These are phyloP conservation scores for Cyberlindnera meyerae DNA, from an alignment of 805 yeast genomes.

Conservation along the genomic window DNA sequence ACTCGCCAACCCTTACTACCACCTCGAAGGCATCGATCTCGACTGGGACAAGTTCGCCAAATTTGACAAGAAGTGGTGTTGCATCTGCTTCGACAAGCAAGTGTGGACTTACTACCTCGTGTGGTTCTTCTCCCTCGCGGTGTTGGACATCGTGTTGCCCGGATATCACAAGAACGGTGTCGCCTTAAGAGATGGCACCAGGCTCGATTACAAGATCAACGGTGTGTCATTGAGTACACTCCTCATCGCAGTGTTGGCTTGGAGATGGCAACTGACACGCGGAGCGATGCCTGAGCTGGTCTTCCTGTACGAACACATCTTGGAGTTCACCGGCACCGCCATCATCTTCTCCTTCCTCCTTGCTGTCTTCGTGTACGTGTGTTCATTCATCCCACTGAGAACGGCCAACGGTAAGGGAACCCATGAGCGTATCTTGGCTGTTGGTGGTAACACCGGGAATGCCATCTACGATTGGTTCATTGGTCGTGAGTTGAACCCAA, in stretches of 20 bases:
- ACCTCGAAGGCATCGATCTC: slow-evolving; percentile 43
- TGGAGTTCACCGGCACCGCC: slow-evolving; percentile 60
- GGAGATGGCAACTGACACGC: slow-evolving; percentile 47
- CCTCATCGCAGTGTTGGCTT: slow-evolving; percentile 36
- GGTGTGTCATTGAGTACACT: slow-evolving; percentile 55
- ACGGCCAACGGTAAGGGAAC: slow-evolving; percentile 47
- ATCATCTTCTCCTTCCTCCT: slow-evolving; percentile 59
- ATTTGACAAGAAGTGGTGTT: slow-evolving; percentile 32
- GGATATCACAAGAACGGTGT: slow-evolving; percentile 64
- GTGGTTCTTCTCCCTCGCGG: slow-evolving; percentile 69
- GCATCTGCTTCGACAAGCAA: slow-evolving; percentile 36
- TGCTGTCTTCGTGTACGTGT: slow-evolving; percentile 58
- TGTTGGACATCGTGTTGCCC: slow-evolving; percentile 62
- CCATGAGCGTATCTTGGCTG: slow-evolving; percentile 68
- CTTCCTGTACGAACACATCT: slow-evolving; percentile 63
- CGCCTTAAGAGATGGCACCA: slow-evolving; percentile 68
- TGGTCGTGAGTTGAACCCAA: slow-evolving; percentile 93
- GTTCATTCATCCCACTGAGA: slow-evolving; percentile 59
- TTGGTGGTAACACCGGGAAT: slow-evolving; percentile 82
- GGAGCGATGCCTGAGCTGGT: slow-evolving; percentile 73
- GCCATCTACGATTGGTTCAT: slow-evolving; percentile 88
- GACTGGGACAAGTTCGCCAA: slow-evolving; percentile 34
- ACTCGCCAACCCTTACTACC: slow-evolving; percentile 55
- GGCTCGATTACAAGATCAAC: slow-evolving; percentile 72
- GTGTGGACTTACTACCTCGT: slow-evolving; percentile 60